A percentile compares a stretch with the other conserved stretches of the same genome.
phyloP scores from a whole-genome alignment of 805 yeast species.

The Starmerella floricola region DNA sequence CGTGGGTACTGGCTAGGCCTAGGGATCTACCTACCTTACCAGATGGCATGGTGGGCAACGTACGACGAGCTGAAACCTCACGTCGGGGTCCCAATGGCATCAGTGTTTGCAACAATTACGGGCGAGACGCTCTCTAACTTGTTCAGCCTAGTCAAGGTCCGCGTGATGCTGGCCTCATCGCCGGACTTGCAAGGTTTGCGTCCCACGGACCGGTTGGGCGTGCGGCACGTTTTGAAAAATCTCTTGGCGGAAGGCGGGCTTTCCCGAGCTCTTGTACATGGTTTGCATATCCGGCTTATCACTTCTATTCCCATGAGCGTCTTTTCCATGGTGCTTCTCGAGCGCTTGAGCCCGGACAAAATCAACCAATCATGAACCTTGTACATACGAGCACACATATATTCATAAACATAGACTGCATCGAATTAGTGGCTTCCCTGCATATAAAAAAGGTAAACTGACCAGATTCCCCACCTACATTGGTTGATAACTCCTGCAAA shows the following conservation, averaged over 20 bases:
- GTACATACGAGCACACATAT: neutral
- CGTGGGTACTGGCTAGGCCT: constrained; percentile 46
- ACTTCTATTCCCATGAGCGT: constrained; percentile 30
- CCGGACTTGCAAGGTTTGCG: constrained; percentile 27
- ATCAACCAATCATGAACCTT: neutral
- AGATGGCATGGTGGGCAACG: constrained; percentile 30
- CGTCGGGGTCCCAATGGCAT: constrained; percentile 21
- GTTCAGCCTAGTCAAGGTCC: constrained; percentile 31
- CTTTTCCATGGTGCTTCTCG: constrained; percentile 30
- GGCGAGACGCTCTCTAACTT: constrained; percentile 30
- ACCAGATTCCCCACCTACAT: no score
- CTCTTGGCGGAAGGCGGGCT: constrained; percentile 29
- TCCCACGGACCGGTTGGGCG: constrained; percentile 29
- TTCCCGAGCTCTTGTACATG: constrained; percentile 27
- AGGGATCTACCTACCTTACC: constrained; percentile 30
- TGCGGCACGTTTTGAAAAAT: constrained; percentile 26
- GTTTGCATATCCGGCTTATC: constrained; percentile 29
- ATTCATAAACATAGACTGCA: no score
- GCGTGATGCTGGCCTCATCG: constrained; percentile 32
- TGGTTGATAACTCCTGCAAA: no score
- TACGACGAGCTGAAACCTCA: constrained; percentile 19
- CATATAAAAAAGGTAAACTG: no score
- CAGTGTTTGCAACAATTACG: constrained; percentile 28
- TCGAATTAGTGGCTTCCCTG: no score
- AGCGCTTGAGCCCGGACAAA: constrained; percentile 28